Evolutionary conservation across 257 asterid species (phyloP), one percentile per base, ranked within the genome.

Genomic region (Phtheirospermum japonicum): DNA sequence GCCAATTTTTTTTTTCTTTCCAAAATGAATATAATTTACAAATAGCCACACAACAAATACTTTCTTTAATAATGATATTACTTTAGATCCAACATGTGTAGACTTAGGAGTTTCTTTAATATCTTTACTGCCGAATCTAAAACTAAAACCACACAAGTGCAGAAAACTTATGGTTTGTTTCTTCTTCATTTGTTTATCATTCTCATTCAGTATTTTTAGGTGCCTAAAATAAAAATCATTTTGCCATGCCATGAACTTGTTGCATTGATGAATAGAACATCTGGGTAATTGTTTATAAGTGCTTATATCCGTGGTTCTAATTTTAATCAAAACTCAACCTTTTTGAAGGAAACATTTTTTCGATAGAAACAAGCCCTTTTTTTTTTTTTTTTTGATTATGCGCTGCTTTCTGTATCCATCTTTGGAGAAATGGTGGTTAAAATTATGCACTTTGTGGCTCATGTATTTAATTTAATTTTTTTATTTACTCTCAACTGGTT

Each of bases 291-390:
- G 10, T 9, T 2, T 28, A 31, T 56, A 23, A 23, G 20, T 16
- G 48, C 54, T 53, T 63, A 52, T 11, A 50, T 20, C 17, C 6
- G 5, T 20, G 23, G 17, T 51, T 34, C 19, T 51, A 51, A 34
- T 51, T 51, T 26, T 51, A 19, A 51, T 4, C 39, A 51, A 64
- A n/a, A 36, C 16, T 51, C 51, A 19, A 34, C 31, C 17, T 52
- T 26, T 52, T 26, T 13, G 58, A 23, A 13, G 20, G 18, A 8
- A 7, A 30, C 46, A 39, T 10, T 39, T 9, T 43, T 43, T 13
- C 3, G 28, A 23, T 23, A 23, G 28, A 33, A n/a, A 33, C 39
- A 33, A 33, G 39, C 39, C 7, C 7, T 5, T 33, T 33, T 33
- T 5, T 33, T 2, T 1, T 2, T 33, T 0, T 23, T 23, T 23